A percentile compares a stretch with the other conserved stretches of the same genome.
Evolutionary conservation across 768 basidiomycete genomes (phyloP).

Genomic region (Mycena kentingensis): DNA sequence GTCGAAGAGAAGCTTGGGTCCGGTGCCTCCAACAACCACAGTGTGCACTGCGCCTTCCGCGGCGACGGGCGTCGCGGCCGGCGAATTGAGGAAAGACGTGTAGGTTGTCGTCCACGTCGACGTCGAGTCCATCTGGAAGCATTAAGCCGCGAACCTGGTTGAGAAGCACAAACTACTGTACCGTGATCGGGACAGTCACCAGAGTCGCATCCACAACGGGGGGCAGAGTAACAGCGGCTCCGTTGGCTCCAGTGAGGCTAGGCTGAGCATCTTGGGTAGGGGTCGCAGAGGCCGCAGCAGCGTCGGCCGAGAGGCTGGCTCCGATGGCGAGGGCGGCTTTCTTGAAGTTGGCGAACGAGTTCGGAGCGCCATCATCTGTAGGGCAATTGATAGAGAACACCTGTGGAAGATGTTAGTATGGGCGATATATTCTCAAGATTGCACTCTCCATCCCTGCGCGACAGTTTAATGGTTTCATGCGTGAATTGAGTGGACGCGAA

Average conservation of each 20-base stretch:
- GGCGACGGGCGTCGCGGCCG: slow-evolving; percentile 54
- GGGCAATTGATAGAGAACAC: slow-evolving; percentile 73
- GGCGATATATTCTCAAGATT: background rate
- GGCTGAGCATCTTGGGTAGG: slow-evolving; percentile 26
- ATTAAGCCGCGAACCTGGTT: no score
- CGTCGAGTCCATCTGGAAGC: slow-evolving; percentile 16
- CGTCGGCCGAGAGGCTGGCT: slow-evolving; percentile 47
- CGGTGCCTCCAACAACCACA: slow-evolving; percentile 56
- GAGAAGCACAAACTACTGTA: slow-evolving; percentile 18
- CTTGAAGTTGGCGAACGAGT: slow-evolving; percentile 66
- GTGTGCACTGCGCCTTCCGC: slow-evolving; percentile 48
- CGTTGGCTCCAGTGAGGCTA: slow-evolving; percentile 48
- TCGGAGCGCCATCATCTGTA: slow-evolving; percentile 45
- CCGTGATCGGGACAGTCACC: slow-evolving; percentile 53
- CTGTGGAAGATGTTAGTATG: slow-evolving; percentile 8
- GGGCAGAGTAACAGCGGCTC: slow-evolving; percentile 52
- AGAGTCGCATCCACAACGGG: slow-evolving; percentile 44
- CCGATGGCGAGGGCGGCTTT: slow-evolving; percentile 56
- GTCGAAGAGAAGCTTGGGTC: slow-evolving; percentile 49
- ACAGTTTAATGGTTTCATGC: no score
- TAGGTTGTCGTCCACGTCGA: slow-evolving; percentile 61
- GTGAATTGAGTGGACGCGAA: no score
- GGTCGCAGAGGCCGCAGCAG: slow-evolving; percentile 37
- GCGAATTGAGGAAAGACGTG: slow-evolving; percentile 55
- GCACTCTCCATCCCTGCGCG: no score